Evolutionary conservation across 495 filamentous ascomycete species (phyloP).

Genomic region (Polyplosphaeria fusca): DNA sequence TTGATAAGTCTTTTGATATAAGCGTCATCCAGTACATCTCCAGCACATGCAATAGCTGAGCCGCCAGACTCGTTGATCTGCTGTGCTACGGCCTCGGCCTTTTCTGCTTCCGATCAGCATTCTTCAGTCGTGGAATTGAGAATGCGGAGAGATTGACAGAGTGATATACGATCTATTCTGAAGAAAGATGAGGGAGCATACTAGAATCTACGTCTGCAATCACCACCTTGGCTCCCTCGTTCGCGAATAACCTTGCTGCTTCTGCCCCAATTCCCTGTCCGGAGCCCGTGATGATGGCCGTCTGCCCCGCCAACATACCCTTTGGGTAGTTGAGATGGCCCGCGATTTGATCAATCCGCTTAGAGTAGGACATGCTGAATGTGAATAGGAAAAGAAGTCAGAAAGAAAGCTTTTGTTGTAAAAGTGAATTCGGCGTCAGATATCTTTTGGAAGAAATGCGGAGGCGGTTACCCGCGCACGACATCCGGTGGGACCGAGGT

Average conservation of each 20-base stretch:
- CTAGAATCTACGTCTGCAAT: constrained; percentile 76
- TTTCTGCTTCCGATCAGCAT: constrained; percentile 46
- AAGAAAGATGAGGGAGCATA: constrained; percentile 40
- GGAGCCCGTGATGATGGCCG: constrained; percentile 82
- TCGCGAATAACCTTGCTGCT: constrained; percentile 73
- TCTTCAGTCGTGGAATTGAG: not conserved
- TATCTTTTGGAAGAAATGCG: constrained; percentile 10
- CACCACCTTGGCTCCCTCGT: constrained; percentile 80
- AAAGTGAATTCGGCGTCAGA: not conserved
- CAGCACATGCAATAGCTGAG: constrained; percentile 64
- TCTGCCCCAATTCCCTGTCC: constrained; percentile 91
- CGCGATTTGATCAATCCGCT: constrained; percentile 59
- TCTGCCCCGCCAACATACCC: constrained; percentile 71
- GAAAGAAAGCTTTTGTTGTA: not conserved
- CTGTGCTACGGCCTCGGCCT: constrained; percentile 60
- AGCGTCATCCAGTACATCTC: constrained; percentile 65
- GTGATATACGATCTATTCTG: not conserved
- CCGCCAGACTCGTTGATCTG: constrained; percentile 64
- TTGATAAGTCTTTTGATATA: constrained; percentile 68
- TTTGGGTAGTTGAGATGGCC: constrained; percentile 75
- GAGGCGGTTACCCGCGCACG: constrained; percentile 14
- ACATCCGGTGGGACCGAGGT: constrained; percentile 14
- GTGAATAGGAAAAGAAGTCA: not conserved
- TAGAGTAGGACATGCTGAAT: constrained; percentile 19
- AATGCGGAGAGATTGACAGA: not conserved